A percentile compares a stretch with the other conserved stretches of the same genome.
Conservation (phyloP, 176 grass and related monocot genomes). For the Juncus inflexus region DNA sequence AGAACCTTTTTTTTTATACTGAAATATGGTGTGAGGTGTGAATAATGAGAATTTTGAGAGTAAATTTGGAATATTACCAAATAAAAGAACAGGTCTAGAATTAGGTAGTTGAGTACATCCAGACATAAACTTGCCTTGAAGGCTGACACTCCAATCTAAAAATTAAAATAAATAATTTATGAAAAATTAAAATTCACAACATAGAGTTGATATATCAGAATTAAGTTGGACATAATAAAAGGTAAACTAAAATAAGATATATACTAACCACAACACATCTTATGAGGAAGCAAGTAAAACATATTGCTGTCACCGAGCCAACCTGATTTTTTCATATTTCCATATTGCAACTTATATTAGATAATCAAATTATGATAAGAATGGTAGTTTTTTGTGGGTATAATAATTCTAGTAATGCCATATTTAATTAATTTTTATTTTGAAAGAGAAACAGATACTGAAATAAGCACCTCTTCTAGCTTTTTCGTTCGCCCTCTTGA, state of each 20-base stretch:
- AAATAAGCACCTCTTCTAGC: slow-evolving; percentile 61
- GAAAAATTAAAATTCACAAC: neutral
- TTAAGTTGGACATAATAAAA: too few species aligned
- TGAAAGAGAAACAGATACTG: neutral
- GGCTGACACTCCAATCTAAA: slow-evolving; percentile 36
- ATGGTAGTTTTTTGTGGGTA: neutral
- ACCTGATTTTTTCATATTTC: slow-evolving; percentile 40
- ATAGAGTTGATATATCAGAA: too few species aligned
- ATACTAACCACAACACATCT: slow-evolving; percentile 78
- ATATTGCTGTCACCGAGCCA: slow-evolving; percentile 76
- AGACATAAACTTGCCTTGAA: slow-evolving; percentile 26
- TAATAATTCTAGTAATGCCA: too few species aligned
- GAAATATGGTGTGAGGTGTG: too few species aligned
- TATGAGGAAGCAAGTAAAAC: slow-evolving; percentile 79
- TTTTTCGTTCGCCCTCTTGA: slow-evolving; percentile 84
- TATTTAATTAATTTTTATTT: neutral
- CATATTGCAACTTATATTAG: slow-evolving; percentile 11
- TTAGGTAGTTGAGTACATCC: slow-evolving; percentile 33
- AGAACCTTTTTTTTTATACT: neutral
- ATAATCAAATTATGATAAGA: slow-evolving; percentile 7
- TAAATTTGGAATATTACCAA: slow-evolving; percentile 16
- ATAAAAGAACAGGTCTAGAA: slow-evolving; percentile 38
- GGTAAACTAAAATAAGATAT: slow-evolving; percentile 11
- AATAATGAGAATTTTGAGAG: neutral
- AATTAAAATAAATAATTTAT: neutral